Conservation (phyloP, 768 basidiomycete genomes). For the Tricholoma sp. region DNA sequence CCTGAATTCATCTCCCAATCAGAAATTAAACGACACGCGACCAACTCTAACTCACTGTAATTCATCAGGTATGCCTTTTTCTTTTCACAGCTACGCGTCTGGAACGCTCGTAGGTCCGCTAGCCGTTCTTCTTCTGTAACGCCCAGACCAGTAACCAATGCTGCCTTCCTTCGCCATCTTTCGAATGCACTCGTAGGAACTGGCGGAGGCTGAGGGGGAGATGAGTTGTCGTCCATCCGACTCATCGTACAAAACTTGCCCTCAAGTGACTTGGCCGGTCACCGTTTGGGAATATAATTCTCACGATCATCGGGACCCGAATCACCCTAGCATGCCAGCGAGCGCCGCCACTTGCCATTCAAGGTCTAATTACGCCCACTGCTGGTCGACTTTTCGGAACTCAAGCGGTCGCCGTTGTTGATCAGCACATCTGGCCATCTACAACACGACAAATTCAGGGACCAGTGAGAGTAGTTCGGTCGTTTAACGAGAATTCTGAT, state of each 20-base stretch:
- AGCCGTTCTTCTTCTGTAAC: conserved; percentile 42
- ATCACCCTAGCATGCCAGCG: background rate
- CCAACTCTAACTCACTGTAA: conserved; percentile 47
- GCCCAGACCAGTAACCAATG: conserved; percentile 44
- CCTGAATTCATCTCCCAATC: conserved; percentile 39
- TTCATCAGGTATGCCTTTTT: conserved; percentile 65
- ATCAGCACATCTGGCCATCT: no score
- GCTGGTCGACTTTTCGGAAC: background rate
- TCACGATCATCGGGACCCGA: conserved; percentile 4
- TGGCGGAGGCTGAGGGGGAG: conserved; percentile 17
- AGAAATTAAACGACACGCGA: background rate
- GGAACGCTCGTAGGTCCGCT: conserved; percentile 29
- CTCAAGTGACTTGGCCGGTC: conserved; percentile 1
- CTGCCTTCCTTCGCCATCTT: conserved; percentile 43
- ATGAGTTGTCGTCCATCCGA: conserved; percentile 14
- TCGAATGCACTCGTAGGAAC: conserved; percentile 35
- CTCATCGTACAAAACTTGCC: conserved; percentile 10
- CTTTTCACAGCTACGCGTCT: conserved; percentile 54
- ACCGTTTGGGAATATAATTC: conserved; percentile 15
- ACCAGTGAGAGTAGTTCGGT: no score
- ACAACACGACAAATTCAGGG: no score
- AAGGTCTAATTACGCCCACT: background rate
- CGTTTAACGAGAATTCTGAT: no score
- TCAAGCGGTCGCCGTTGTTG: no score
- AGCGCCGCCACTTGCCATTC: background rate